phyloP scores from a whole-genome alignment of 2,329 filamentous ascomycete genomes.

The Tolypocladium tropicale region DNA sequence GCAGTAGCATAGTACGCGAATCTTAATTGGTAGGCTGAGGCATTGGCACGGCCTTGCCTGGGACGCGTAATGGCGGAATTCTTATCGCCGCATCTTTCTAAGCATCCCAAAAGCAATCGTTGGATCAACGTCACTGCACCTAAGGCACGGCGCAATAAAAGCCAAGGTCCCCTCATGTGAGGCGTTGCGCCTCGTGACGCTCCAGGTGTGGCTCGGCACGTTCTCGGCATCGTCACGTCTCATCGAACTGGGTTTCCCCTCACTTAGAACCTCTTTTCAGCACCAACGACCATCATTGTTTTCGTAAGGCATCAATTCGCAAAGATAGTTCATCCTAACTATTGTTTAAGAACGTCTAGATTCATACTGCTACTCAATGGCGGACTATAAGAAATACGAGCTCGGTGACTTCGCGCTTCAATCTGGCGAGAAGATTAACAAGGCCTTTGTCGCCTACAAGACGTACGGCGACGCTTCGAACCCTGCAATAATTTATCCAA shows the following conservation, averaged over 20 bases:
- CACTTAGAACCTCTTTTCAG: not conserved
- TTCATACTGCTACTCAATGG: not conserved
- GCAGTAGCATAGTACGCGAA: too few species aligned
- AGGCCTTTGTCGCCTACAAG: conserved; percentile 66
- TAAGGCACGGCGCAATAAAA: not conserved
- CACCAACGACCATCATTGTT: not conserved
- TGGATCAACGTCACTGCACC: not conserved
- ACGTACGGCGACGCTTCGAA: conserved; percentile 54
- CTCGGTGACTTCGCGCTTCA: not conserved
- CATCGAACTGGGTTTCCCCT: not conserved
- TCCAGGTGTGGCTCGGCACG: not conserved
- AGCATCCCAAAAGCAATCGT: not conserved
- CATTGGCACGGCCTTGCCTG: too few species aligned
- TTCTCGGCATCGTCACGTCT: not conserved
- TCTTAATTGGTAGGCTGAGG: too few species aligned
- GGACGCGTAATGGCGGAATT: too few species aligned
- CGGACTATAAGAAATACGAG: not conserved
- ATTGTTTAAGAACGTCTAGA: too few species aligned
- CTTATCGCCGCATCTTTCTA: not conserved
- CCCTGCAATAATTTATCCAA: conserved; percentile 65
- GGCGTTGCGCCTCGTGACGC: not conserved
- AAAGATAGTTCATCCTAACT: not conserved
- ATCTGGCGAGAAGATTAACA: conserved; percentile 48
- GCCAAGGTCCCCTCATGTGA: not conserved
- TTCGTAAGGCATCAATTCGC: not conserved